Base-by-base conservation (phyloP, 441 rosid species). In the Adansonia madagascariensis region DNA sequence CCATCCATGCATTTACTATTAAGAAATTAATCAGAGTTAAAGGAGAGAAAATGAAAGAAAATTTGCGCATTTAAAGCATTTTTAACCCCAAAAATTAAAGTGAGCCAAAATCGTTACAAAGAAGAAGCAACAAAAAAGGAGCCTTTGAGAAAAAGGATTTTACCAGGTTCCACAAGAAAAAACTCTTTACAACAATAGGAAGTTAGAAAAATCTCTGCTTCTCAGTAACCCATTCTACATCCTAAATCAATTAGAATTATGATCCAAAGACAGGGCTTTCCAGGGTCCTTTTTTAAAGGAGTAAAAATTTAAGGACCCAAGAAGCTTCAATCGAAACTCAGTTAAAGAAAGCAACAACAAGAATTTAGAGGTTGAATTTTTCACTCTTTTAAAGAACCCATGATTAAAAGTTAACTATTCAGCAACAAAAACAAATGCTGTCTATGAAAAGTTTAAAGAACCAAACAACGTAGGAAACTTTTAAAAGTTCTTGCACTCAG, bases 1-100 rank as follows among this genome's bases (percentile, higher is more conserved):
- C 97, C 97, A 87, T 97, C 99, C 99, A 97, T 97, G 91, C 97
- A 97, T 94, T 87, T 88, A 94, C 91, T 71, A 65, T 64, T 69
- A 52, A 57, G 39, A 44, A 60, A 82, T 46, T 50, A 59, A 72
- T 79, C 68, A 77, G 4, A 35, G 41, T 35, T 35, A 78, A 71
- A 83, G 56, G 60, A 1, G 3, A 74, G 71, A 4, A 76, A 73
- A 85, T 18, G 53, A 8, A 53, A 53, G 59, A 64, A 73, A 67
- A 84, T 68, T 61, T 22, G 75, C 70, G 55, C 11, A 59, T 79
- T 80, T 73, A 64, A 77, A 75, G 47, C 77, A 69, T 77, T 35
- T 65, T 74, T 47, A 55, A 75, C 76, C 70, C 80, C 81, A 80
- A 84, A 35, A 35, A 35, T 35, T 35, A 35, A 65, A 52, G 27